A percentile compares a stretch with the other conserved stretches of the same genome.
Evolutionary conservation across 495 filamentous ascomycete genomes (phyloP).

Genomic region (Penicillium pulvis): DNA sequence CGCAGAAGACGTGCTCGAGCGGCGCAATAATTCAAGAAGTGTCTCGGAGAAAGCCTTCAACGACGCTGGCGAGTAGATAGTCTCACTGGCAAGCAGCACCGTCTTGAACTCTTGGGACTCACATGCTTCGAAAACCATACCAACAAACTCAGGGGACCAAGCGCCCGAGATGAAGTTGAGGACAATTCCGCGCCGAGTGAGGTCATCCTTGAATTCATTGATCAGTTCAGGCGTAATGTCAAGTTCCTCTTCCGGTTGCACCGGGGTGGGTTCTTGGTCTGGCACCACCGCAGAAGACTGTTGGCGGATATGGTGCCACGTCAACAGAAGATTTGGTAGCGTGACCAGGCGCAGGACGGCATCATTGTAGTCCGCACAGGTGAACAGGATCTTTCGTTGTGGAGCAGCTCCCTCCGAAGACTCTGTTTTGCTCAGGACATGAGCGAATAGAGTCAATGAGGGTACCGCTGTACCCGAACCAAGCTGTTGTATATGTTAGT

Average conservation of each 20-base stretch:
- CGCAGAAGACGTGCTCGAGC: constrained; percentile 43
- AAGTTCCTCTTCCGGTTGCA: constrained; percentile 62
- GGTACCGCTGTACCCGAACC: constrained; percentile 92
- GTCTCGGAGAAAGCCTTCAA: constrained; percentile 73
- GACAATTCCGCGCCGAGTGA: constrained; percentile 56
- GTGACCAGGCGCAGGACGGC: constrained; percentile 84
- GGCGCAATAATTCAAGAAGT: constrained; percentile 63
- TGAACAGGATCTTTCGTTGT: constrained; percentile 55
- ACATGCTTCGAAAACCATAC: constrained; percentile 46
- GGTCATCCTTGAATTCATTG: constrained; percentile 58
- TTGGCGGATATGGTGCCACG: constrained; percentile 59
- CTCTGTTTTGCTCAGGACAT: constrained; percentile 52
- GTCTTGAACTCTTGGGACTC: constrained; percentile 24
- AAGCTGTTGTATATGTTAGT: constrained; percentile 52
- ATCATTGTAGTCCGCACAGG: constrained; percentile 87
- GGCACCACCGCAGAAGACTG: constrained; percentile 18
- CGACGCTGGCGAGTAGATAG: constrained; percentile 86
- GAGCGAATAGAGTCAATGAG: constrained; percentile 73
- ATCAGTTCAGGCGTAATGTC: constrained; percentile 70
- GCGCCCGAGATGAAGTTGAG: constrained; percentile 80
- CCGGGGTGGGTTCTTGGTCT: constrained; percentile 11
- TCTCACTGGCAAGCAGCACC: constrained; percentile 84
- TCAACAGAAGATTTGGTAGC: constrained; percentile 82
- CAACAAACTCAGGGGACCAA: constrained; percentile 73
- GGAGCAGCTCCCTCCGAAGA: constrained; percentile 16